Percentiles rank a stretch among this genome's conserved stretches.
These are phyloP conservation scores for Schizonepeta tenuifolia DNA, from an alignment of 257 asterid genomes.

Conservation along the genomic window DNA sequence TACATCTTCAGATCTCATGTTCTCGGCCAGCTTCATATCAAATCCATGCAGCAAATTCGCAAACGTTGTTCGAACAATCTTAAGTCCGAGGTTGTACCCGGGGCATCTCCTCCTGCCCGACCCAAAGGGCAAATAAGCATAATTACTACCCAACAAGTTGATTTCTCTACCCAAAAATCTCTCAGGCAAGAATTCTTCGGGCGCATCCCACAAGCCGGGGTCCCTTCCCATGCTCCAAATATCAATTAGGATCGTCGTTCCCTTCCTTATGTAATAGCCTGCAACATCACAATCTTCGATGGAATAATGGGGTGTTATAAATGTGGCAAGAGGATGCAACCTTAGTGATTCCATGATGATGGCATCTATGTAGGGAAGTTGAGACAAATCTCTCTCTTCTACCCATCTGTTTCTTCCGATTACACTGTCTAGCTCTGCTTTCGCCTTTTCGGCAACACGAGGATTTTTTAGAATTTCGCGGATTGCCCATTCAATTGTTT, in stretches of 20 bases:
- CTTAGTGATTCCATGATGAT: slow-evolving; percentile 38
- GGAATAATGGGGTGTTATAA: slow-evolving; percentile 36
- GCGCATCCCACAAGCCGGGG: slow-evolving; percentile 31
- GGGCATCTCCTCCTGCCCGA: slow-evolving; percentile 41
- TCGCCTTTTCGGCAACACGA: slow-evolving; percentile 16
- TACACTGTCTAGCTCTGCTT: slow-evolving; percentile 36
- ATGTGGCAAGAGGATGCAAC: slow-evolving; percentile 34
- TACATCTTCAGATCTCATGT: slow-evolving; percentile 34
- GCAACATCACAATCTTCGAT: slow-evolving; percentile 35
- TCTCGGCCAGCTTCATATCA: slow-evolving; percentile 27
- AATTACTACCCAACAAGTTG: slow-evolving; percentile 28
- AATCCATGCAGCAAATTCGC: slow-evolving; percentile 49
- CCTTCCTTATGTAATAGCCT: slow-evolving; percentile 35
- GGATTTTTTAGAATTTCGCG: slow-evolving; percentile 25
- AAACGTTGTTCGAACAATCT: slow-evolving; percentile 35
- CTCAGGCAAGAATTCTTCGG: slow-evolving; percentile 32
- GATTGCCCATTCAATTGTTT: slow-evolving; percentile 32
- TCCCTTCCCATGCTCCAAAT: slow-evolving; percentile 39
- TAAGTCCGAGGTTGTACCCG: slow-evolving; percentile 32
- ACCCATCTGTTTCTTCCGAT: slow-evolving; percentile 44
- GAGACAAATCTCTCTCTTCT: slow-evolving; percentile 31
- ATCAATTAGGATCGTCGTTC: slow-evolving; percentile 33
- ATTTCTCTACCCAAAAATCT: slow-evolving; percentile 35
- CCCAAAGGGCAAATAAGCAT: slow-evolving; percentile 33
- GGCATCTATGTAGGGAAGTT: slow-evolving; percentile 41